Evolutionary conservation across 2,329 filamentous ascomycete genomes (phyloP).

Genomic region (Trichoderma sp.): DNA sequence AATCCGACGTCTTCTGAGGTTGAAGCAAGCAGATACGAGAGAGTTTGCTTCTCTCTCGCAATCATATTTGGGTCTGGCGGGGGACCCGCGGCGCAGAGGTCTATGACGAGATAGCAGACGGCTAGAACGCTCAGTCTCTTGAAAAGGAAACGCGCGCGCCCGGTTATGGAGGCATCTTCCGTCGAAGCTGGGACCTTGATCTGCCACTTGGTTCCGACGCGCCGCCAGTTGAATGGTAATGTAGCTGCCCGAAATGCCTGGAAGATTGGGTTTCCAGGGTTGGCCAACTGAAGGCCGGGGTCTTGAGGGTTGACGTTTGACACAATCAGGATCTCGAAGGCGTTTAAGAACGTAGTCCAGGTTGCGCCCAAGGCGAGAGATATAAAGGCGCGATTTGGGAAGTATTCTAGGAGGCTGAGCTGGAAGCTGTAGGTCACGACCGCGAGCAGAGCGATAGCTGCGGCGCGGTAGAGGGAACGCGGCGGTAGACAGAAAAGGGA

Average conservation of each 20-base stretch:
- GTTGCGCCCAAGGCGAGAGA: background rate
- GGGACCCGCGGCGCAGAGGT: background rate
- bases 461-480: background rate
- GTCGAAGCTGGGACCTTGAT: background rate
- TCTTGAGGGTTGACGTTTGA: background rate
- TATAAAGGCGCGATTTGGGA: background rate
- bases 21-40: background rate
- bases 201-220: constrained; percentile 5
- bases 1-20: background rate
- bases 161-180: background rate
- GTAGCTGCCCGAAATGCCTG: background rate
- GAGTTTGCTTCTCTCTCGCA: background rate
- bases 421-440: background rate
- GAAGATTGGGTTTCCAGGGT: background rate
- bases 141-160: background rate
- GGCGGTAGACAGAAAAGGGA: background rate
- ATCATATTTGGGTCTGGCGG: background rate
- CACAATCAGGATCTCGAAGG: background rate
- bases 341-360: background rate
- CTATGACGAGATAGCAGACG: background rate
- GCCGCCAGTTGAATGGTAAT: constrained; percentile 2
- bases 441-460: background rate
- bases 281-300: background rate
- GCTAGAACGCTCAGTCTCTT: background rate
- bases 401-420: background rate